Percentiles rank a stretch among this genome's conserved stretches.
These are phyloP conservation scores for Panus rudis DNA, from an alignment of 768 basidiomycete species.

Conservation along the genomic window DNA sequence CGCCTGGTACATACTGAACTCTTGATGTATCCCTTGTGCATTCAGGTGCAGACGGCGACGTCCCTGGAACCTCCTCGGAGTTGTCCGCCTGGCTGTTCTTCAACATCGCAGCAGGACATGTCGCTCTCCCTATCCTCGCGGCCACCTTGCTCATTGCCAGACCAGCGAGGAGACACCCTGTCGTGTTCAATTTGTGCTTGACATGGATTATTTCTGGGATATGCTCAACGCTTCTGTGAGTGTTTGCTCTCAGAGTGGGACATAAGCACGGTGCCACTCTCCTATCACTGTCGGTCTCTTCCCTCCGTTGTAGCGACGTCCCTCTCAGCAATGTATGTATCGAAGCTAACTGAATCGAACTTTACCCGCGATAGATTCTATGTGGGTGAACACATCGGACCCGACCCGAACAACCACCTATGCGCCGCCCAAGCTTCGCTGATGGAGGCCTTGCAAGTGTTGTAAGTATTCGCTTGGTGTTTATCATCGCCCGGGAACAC, in stretches of 20 bases:
- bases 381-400: constrained; percentile 28
- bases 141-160: constrained; percentile 37
- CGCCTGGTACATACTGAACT: background rate
- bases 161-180: constrained; percentile 31
- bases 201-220: constrained; percentile 42
- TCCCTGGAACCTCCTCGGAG: constrained; percentile 20
- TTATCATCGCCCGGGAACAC: no score
- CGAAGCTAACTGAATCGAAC: no score
- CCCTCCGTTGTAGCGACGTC: no score
- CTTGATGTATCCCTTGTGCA: constrained; percentile 10
- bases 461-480: background rate
- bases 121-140: constrained; percentile 38
- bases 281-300: background rate
- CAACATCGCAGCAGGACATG: constrained; percentile 39
- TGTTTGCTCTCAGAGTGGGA: background rate
- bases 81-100: constrained; percentile 37
- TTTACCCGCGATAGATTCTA: constrained; percentile 37
- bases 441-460: constrained; percentile 15
- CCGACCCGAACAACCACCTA: constrained; percentile 30
- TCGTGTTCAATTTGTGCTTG: constrained; percentile 39
- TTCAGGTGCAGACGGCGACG: constrained; percentile 17
- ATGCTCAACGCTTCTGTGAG: constrained; percentile 38
- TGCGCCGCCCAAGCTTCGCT: constrained; percentile 40
- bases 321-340: no score
- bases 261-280: background rate